Evolutionary conservation across 805 yeast genomes (phyloP).

Genomic region (Torulaspora delbrueckii): DNA sequence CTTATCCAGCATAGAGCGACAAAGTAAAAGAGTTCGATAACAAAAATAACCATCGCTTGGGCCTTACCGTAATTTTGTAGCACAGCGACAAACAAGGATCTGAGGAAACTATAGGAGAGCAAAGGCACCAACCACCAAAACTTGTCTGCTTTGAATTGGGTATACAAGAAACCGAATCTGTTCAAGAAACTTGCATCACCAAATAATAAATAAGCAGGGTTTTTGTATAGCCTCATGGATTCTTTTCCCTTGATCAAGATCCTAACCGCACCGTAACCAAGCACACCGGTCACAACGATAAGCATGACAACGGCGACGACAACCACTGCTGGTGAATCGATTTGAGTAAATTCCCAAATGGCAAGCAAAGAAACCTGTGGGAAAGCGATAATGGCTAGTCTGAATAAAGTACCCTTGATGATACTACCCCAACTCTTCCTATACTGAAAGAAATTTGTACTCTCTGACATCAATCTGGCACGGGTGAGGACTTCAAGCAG

Average conservation of each 20-base stretch:
- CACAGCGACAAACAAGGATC: constrained; percentile 82
- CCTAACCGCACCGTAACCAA: constrained; percentile 67
- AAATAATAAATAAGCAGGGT: constrained; percentile 86
- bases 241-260: constrained; percentile 71
- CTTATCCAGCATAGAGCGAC: constrained; percentile 60
- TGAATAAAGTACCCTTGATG: constrained; percentile 82
- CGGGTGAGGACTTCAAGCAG: constrained; percentile 57
- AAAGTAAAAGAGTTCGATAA: constrained; percentile 67
- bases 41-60: constrained; percentile 74
- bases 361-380: constrained; percentile 81
- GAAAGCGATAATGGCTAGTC: constrained; percentile 77
- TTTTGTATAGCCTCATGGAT: constrained; percentile 68
- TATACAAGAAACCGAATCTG: constrained; percentile 87
- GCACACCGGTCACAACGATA: constrained; percentile 49
- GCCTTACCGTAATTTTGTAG: constrained; percentile 75
- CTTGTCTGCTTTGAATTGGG: constrained; percentile 81
- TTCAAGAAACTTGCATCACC: constrained; percentile 79
- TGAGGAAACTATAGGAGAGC: constrained; percentile 60
- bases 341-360: constrained; percentile 82
- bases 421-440: constrained; percentile 80
- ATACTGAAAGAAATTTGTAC: constrained; percentile 64
- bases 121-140: constrained; percentile 76
- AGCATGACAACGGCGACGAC: constrained; percentile 75
- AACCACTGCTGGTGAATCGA: constrained; percentile 78
- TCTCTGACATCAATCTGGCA: constrained; percentile 50